Percentiles rank a stretch among this genome's conserved stretches.
Conservation (phyloP, 306 rosid genomes). For the Trifolium fragiferum region DNA sequence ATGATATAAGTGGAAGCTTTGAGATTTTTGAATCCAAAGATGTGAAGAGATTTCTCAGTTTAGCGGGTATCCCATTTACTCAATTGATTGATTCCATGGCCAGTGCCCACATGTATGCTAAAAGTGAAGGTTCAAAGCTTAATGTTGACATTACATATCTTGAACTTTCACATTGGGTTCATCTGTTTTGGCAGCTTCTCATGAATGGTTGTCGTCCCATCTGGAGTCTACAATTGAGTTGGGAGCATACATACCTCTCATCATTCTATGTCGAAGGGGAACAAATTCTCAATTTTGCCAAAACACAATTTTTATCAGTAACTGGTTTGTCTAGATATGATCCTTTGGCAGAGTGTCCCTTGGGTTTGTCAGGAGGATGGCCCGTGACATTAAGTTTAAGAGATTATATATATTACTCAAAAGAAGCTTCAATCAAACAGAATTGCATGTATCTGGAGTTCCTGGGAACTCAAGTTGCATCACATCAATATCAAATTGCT, state of each 20-base stretch:
- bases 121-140: slow-evolving; percentile 58
- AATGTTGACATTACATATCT: slow-evolving; percentile 62
- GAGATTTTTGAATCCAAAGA: slow-evolving; percentile 62
- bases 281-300: slow-evolving; percentile 55
- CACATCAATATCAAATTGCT: slow-evolving; percentile 52
- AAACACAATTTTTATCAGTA: slow-evolving; percentile 50
- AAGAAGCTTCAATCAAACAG: slow-evolving; percentile 66
- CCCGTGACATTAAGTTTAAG: slow-evolving; percentile 67
- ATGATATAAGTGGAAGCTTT: slow-evolving; percentile 42
- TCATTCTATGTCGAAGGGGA: slow-evolving; percentile 70
- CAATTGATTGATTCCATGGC: slow-evolving; percentile 77
- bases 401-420: slow-evolving; percentile 66
- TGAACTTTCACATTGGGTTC: slow-evolving; percentile 94
- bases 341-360: slow-evolving; percentile 39
- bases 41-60: slow-evolving; percentile 66
- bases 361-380: slow-evolving; percentile 89
- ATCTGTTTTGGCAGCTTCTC: slow-evolving; percentile 75
- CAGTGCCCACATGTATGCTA: slow-evolving; percentile 75
- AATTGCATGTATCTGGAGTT: slow-evolving; percentile 79
- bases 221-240: slow-evolving; percentile 88
- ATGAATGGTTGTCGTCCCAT: slow-evolving; percentile 66
- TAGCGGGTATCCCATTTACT: slow-evolving; percentile 69
- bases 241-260: slow-evolving; percentile 86
- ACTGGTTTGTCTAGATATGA: slow-evolving; percentile 47
- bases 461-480: slow-evolving; percentile 66